Percentiles rank a stretch among this genome's conserved stretches.
Evolutionary conservation across 345 rosid species (phyloP).

Genomic region (Moricandia moricandioides): DNA sequence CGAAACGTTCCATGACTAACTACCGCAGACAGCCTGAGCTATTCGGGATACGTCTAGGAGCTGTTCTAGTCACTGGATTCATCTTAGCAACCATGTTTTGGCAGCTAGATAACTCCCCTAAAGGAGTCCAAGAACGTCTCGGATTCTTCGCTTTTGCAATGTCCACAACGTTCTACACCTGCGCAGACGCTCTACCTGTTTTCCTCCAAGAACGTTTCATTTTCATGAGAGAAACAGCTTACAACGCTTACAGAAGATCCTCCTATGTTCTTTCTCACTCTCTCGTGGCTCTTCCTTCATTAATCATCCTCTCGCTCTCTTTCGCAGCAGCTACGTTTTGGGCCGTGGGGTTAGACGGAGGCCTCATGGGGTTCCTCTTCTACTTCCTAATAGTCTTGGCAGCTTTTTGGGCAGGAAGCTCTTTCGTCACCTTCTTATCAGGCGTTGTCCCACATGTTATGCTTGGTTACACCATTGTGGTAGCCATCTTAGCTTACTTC

Average conservation of each 20-base stretch:
- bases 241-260: conserved; percentile 51
- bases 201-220: conserved; percentile 56
- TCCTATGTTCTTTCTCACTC: conserved; percentile 54
- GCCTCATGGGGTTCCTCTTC: conserved; percentile 45
- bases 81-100: conserved; percentile 40
- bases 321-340: conserved; percentile 48
- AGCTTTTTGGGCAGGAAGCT: conserved; percentile 40
- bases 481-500: conserved; percentile 51
- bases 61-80: conserved; percentile 46
- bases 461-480: conserved; percentile 50
- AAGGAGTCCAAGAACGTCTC: conserved; percentile 45
- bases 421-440: conserved; percentile 45
- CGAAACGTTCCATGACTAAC: conserved; percentile 45
- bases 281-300: conserved; percentile 45
- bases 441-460: conserved; percentile 49
- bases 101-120: conserved; percentile 41
- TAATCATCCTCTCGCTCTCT: conserved; percentile 40
- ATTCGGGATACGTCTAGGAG: conserved; percentile 31
- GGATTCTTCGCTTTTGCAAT: conserved; percentile 51
- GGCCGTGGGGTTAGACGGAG: conserved; percentile 57
- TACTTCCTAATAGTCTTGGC: conserved; percentile 44
- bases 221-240: conserved; percentile 54
- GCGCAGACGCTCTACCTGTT: conserved; percentile 49
- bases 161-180: conserved; percentile 46
- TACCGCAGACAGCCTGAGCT: conserved; percentile 38